Evolutionary conservation across 805 yeast species (phyloP), one percentile per base, ranked within the genome.

Genomic region (Spathaspora girioi): DNA sequence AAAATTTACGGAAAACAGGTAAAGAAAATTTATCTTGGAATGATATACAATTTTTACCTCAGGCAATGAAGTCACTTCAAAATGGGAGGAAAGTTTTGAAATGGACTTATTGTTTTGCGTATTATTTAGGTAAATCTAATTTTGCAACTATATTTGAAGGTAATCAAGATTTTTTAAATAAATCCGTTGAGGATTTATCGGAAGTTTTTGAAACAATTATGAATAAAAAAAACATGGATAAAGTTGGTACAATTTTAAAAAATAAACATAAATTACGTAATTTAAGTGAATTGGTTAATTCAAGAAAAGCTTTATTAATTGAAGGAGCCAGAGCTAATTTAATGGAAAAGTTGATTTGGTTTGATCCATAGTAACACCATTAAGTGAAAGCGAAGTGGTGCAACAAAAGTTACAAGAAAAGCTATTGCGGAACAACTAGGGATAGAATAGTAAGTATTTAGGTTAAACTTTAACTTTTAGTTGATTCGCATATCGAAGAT

Each of bases 21-120:
- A 49, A 47, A 14, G 56, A 57, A 20, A 58, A 58, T 27, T 56
- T 73, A 45, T 84, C 96, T 1, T 90, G 96, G 96, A 87, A 86
- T 48, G 97, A 92, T 61, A 86, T 90, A 1, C 94, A 89, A 59
- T 93, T 87, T 62, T 76, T 92, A 47, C 79, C 85, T 9, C 93
- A 88, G 49, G 83, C 93, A 40, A 83, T 88, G 41, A 76, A 78
- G 45, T 78, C 80, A 1, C 68, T 93, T 50, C 73, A 84, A 29
- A 78, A 77, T 51, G 88, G 96, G 7, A 75, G 98, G 52, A 81
- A 83, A 43, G 81, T 89, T 1, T 73, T 94, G 48, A 88, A 90
- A 71, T 94, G 98, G 97, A 83, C 97, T 0, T 92, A 89, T 68
- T 91, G 89, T 2, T 80, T 90, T 58, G 84, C 89, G 11, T 93